These are phyloP conservation scores for Pseudonitzschia delicatissima DNA, from an alignment of 108 stramenopile species.

Conservation along the genomic window DNA sequence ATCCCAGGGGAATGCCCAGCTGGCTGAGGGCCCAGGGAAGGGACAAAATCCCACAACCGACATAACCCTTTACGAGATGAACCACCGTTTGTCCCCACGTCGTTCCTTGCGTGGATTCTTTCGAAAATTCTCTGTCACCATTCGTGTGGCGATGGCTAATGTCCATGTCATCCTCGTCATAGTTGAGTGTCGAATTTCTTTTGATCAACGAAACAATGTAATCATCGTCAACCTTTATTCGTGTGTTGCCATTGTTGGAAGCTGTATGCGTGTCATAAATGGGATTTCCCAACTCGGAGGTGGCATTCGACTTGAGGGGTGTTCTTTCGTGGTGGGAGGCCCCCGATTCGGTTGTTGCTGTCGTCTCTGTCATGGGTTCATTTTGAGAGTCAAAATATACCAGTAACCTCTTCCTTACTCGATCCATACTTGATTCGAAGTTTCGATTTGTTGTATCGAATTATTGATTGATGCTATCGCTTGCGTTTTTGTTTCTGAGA, in stretches of 20 bases:
- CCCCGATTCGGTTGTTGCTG: too few relatives aligned
- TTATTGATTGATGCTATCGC: too few relatives aligned
- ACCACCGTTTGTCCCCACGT: slow-evolving; percentile 50
- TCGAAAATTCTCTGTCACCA: neutral
- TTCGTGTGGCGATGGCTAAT: neutral
- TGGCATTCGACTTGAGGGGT: neutral
- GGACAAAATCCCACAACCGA: slow-evolving; percentile 62
- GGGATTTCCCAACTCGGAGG: neutral
- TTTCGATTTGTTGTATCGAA: too few relatives aligned
- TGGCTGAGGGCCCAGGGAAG: slow-evolving; percentile 69
- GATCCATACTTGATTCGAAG: too few relatives aligned
- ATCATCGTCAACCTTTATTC: neutral
- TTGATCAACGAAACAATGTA: slow-evolving; percentile 6
- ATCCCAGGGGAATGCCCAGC: slow-evolving; percentile 46
- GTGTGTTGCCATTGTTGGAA: slow-evolving; percentile 4
- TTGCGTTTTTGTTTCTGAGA: too few relatives aligned
- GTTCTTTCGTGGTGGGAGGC: neutral
- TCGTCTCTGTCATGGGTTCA: too few relatives aligned
- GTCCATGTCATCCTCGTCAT: neutral
- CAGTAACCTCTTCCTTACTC: too few relatives aligned
- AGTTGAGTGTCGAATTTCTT: neutral
- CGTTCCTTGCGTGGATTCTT: slow-evolving; percentile 20
- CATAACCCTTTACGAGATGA: slow-evolving; percentile 65
- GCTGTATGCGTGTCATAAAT: neutral
- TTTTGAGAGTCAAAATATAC: too few relatives aligned